Conservation (phyloP, 306 rosid species). For the Prunus davidiana region DNA sequence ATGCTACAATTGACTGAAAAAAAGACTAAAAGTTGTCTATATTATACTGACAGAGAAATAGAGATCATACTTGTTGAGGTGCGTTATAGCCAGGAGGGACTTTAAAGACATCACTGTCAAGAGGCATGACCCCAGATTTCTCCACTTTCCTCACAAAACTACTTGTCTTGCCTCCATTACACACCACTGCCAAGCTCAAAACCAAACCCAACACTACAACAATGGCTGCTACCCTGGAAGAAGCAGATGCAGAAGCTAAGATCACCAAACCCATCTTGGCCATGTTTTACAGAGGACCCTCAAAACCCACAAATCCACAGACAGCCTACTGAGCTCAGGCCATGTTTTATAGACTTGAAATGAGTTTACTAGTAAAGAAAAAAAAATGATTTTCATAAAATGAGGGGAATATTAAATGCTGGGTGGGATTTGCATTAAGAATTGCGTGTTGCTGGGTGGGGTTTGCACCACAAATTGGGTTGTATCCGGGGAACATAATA, state of each 20-base stretch:
- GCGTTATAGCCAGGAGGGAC: slow-evolving; percentile 57
- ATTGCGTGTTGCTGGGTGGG: not conserved
- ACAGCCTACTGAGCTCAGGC: not conserved
- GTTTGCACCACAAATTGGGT: not conserved
- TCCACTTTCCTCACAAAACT: slow-evolving; percentile 42
- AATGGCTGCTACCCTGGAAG: not conserved
- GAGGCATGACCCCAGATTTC: slow-evolving; percentile 50
- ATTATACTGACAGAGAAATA: not conserved
- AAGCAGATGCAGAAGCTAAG: slow-evolving; percentile 17
- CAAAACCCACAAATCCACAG: not conserved
- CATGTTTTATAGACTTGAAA: not conserved
- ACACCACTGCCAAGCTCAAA: slow-evolving; percentile 20
- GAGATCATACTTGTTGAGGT: slow-evolving; percentile 54
- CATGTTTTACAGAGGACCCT: not conserved
- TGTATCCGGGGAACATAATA: too few species aligned
- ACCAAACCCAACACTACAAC: slow-evolving; percentile 28
- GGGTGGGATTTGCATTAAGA: not conserved
- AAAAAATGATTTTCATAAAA: not conserved
- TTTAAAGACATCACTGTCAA: slow-evolving; percentile 52
- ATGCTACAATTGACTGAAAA: too few species aligned
- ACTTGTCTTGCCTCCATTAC: slow-evolving; percentile 40
- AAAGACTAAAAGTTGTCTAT: not conserved
- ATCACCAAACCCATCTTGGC: slow-evolving; percentile 30
- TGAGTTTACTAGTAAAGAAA: too few species aligned
- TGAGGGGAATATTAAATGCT: slow-evolving; percentile 18